Conservation (phyloP, 768 basidiomycete genomes). For the Kwoniella pini region DNA sequence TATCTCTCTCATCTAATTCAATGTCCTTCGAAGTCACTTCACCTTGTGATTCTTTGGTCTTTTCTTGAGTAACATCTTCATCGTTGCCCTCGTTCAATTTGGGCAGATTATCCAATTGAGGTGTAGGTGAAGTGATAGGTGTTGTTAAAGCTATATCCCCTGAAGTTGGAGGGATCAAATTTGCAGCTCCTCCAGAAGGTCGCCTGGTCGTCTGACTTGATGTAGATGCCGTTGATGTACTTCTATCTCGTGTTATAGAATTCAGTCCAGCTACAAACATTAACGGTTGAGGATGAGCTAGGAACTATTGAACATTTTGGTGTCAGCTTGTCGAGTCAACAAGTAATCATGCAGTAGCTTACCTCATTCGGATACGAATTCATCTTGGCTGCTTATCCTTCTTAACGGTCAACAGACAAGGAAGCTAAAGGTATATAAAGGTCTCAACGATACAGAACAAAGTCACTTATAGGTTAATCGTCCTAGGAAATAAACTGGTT, state of each 20-base stretch:
- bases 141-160: slow-evolving; percentile 17
- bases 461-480: too few relatives aligned
- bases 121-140: slow-evolving; percentile 26
- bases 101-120: slow-evolving; percentile 6
- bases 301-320: slow-evolving; percentile 59
- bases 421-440: not conserved
- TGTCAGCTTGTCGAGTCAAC: not conserved
- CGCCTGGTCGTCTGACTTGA: slow-evolving; percentile 14
- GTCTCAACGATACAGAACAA: too few relatives aligned
- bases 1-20: slow-evolving; percentile 16
- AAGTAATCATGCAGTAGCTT: slow-evolving; percentile 4
- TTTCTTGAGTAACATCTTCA: not conserved
- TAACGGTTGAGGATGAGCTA: slow-evolving; percentile 84
- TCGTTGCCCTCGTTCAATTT: slow-evolving; percentile 3
- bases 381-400: slow-evolving; percentile 59
- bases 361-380: slow-evolving; percentile 82
- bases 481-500: too few relatives aligned
- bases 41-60: not conserved
- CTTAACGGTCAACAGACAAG: too few relatives aligned
- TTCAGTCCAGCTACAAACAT: slow-evolving; percentile 79
- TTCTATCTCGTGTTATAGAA: slow-evolving; percentile 23
- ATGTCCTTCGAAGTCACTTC: not conserved
- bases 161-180: slow-evolving; percentile 14
- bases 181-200: slow-evolving; percentile 11
- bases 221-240: slow-evolving; percentile 9